Evolutionary conservation across 2,329 filamentous ascomycete genomes (phyloP).

Genomic region (Exophiala sp.): DNA sequence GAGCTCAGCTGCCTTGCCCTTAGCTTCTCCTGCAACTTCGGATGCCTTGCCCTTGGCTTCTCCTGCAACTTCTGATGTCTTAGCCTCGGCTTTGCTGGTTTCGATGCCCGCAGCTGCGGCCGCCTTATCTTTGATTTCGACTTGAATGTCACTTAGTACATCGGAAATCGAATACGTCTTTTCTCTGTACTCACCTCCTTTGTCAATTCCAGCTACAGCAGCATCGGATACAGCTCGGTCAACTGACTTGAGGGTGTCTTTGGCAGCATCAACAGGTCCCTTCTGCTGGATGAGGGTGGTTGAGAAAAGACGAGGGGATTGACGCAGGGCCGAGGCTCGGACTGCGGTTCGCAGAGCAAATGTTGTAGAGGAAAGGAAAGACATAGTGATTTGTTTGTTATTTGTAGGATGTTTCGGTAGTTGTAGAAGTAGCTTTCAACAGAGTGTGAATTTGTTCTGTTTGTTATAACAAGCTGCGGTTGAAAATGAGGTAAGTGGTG

Average conservation of each 20-base stretch:
- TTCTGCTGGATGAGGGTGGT: conserved; percentile 50
- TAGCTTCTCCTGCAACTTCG: conserved; percentile 30
- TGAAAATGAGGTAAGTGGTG: background rate
- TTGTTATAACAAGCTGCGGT: background rate
- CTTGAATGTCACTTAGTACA: conserved; percentile 35
- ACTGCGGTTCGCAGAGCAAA: conserved; percentile 30
- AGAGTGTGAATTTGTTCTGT: conserved; percentile 1
- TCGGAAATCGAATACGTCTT: no score
- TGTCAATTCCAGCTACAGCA: conserved; percentile 61
- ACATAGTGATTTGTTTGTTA: conserved; percentile 31
- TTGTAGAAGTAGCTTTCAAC: background rate
- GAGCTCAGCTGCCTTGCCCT: conserved; percentile 31
- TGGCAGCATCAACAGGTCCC: conserved; percentile 53
- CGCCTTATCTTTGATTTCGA: conserved; percentile 47
- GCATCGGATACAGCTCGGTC: conserved; percentile 55
- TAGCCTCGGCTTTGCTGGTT: conserved; percentile 46
- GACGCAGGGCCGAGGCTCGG: conserved; percentile 16
- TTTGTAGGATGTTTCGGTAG: background rate
- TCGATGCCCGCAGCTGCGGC: conserved; percentile 42
- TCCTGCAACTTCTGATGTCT: conserved; percentile 38
- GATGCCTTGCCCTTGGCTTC: conserved; percentile 35
- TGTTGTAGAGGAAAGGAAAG: conserved; percentile 34
- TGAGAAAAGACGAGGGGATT: conserved; percentile 43
- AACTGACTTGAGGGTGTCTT: conserved; percentile 57
- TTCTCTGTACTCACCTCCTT: conserved; percentile 51